A percentile compares a stretch with the other conserved stretches of the same genome.
These are phyloP conservation scores for Tulasnella sp. DNA, from an alignment of 768 basidiomycete species.

Conservation along the genomic window DNA sequence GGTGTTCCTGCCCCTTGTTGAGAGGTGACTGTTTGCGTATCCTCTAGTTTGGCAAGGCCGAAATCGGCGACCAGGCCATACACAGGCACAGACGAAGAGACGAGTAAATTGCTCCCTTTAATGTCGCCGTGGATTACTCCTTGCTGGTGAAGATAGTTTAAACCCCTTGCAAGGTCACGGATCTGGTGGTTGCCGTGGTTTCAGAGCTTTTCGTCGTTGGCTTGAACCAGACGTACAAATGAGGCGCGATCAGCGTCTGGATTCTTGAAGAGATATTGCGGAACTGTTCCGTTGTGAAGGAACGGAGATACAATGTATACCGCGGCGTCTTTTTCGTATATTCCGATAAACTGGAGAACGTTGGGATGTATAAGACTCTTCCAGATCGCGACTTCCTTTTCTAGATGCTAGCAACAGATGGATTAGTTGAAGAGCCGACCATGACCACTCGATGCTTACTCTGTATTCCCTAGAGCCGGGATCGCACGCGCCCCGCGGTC, in stretches of 20 bases:
- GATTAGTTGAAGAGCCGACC: not conserved
- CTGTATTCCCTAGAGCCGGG: not conserved
- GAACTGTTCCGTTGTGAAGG: not conserved
- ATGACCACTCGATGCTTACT: not conserved
- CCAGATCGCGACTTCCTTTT: not conserved
- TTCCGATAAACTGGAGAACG: conserved; percentile 8
- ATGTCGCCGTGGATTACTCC: conserved; percentile 10
- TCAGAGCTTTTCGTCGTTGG: not conserved
- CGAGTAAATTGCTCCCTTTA: conserved; percentile 4
- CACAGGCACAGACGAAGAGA: not conserved
- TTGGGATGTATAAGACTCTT: not conserved
- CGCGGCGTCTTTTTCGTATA: not conserved
- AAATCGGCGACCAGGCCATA: not conserved
- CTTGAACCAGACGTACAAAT: not conserved
- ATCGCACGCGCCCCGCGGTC: not conserved
- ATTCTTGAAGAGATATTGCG: not conserved
- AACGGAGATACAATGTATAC: conserved; percentile 12
- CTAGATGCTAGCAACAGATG: not conserved
- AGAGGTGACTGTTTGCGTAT: not conserved
- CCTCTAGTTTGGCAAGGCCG: not conserved
- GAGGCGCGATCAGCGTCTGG: not conserved
- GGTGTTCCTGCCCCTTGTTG: conserved; percentile 2
- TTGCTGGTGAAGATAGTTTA: not conserved
- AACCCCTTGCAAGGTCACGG: not conserved
- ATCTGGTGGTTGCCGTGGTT: not conserved